Conservation (phyloP, 1,284 basidiomycete genomes). For the Malassezia restricta region DNA sequence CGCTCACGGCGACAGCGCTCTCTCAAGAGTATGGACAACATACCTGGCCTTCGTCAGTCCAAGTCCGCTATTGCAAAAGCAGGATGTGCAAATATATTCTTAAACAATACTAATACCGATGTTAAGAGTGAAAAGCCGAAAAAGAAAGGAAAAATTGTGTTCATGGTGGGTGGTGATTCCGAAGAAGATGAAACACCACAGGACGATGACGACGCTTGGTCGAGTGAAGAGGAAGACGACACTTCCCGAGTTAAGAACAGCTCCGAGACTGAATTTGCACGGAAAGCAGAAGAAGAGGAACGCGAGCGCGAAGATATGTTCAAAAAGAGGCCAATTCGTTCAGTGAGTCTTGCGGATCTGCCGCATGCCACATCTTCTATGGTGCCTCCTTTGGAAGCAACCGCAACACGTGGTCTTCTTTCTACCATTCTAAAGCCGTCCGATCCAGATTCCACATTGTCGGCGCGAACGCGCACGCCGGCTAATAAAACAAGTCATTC, state of each 20-base stretch:
- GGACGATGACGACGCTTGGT: constrained; percentile 42
- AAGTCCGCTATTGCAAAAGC: not conserved
- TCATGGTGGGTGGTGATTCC: constrained; percentile 37
- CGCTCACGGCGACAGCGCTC: not conserved
- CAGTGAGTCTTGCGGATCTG: constrained; percentile 39
- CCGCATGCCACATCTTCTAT: constrained; percentile 2
- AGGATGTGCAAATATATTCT: not conserved
- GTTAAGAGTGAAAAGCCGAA: constrained; percentile 3
- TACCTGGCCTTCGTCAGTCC: not conserved
- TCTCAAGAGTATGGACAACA: not conserved
- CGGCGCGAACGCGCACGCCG: not conserved
- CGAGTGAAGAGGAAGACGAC: constrained; percentile 41
- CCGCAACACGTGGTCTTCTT: constrained; percentile 28
- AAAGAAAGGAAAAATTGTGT: constrained; percentile 16
- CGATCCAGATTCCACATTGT: constrained; percentile 6
- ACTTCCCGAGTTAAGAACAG: constrained; percentile 26
- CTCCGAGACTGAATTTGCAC: constrained; percentile 35
- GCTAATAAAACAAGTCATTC: constrained; percentile 1
- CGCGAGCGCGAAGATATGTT: constrained; percentile 61
- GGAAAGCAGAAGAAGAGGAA: constrained; percentile 51
- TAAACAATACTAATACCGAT: not conserved
- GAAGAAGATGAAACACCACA: constrained; percentile 25
- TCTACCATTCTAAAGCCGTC: constrained; percentile 41
- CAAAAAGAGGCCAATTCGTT: constrained; percentile 57
- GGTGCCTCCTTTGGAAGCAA: constrained; percentile 11